phyloP scores from a whole-genome alignment of 1,139 yeast genomes.

The Sugiyamaella neomexicana region DNA sequence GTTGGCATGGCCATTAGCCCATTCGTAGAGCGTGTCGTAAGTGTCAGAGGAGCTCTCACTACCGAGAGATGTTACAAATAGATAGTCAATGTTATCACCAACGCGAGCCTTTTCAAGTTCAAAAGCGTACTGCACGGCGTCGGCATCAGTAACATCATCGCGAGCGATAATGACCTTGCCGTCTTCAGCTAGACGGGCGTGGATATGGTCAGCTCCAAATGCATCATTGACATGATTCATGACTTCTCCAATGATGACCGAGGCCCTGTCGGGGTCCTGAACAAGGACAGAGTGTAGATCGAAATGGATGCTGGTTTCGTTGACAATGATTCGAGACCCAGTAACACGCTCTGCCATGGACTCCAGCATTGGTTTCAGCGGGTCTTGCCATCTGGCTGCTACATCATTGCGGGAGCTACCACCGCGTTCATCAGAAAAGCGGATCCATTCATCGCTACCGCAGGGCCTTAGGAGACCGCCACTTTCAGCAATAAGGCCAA shows the following conservation, averaged over 20 bases:
- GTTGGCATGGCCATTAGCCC: constrained; percentile 45
- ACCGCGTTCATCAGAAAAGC: constrained; percentile 52
- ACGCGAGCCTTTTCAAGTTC: constrained; percentile 16
- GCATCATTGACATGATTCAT: constrained; percentile 82
- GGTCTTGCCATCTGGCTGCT: constrained; percentile 59
- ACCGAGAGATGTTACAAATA: constrained; percentile 62
- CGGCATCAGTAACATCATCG: constrained; percentile 27
- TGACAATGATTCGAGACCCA: constrained; percentile 68
- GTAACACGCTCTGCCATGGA: constrained; percentile 78
- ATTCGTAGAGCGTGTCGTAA: constrained; percentile 62
- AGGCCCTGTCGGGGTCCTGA: constrained; percentile 67
- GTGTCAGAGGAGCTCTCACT: constrained; percentile 51
- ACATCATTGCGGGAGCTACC: constrained; percentile 35
- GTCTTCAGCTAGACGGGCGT: constrained; percentile 72
- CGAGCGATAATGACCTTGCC: constrained; percentile 36
- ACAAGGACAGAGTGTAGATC: constrained; percentile 46
- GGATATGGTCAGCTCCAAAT: constrained; percentile 63
- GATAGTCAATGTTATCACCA: constrained; percentile 21
- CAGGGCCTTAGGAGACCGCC: constrained; percentile 66
- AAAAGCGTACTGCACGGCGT: constrained; percentile 32
- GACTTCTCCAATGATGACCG: constrained; percentile 76
- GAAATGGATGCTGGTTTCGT: constrained; percentile 74
- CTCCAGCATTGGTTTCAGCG: constrained; percentile 58
- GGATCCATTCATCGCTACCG: constrained; percentile 54
- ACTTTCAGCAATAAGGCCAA: constrained; percentile 87